phyloP scores from a whole-genome alignment of 352 stramenopile species.

The Phytopythium chamaehyphon region DNA sequence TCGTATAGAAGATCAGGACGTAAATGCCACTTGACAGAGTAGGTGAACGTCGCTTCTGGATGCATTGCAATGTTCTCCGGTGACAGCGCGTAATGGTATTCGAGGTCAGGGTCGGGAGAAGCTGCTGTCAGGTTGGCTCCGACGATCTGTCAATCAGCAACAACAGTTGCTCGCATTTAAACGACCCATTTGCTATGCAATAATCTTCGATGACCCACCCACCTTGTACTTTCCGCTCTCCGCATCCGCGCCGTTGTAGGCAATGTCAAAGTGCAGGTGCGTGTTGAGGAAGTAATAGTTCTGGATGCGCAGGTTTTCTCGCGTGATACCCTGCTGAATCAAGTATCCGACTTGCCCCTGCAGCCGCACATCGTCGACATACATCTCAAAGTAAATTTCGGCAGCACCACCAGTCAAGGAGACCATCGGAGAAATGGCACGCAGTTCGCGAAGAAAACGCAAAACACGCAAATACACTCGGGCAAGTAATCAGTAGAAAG shows the following conservation, averaged over 20 bases:
- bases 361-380: slow-evolving; percentile 96
- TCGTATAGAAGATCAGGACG: slow-evolving; percentile 85
- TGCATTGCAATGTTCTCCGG: slow-evolving; percentile 30
- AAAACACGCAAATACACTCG: not conserved
- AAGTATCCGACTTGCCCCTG: slow-evolving; percentile 94
- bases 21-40: slow-evolving; percentile 95
- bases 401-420: slow-evolving; percentile 27
- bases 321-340: slow-evolving; percentile 39
- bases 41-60: slow-evolving; percentile 88
- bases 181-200: no score
- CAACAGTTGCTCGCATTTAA: not conserved
- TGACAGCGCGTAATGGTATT: slow-evolving; percentile 58
- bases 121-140: slow-evolving; percentile 68
- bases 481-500: slow-evolving; percentile 12
- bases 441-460: not conserved
- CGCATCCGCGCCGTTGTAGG: slow-evolving; percentile 87
- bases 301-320: slow-evolving; percentile 42
- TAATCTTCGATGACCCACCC: slow-evolving; percentile 9
- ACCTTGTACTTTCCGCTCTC: slow-evolving; percentile 83
- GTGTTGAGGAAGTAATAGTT: slow-evolving; percentile 93
- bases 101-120: slow-evolving; percentile 46
- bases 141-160: slow-evolving; percentile 39
- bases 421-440: no score
- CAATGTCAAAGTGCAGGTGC: slow-evolving; percentile 95
- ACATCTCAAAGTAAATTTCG: slow-evolving; percentile 92